Conservation (phyloP, 2,329 filamentous ascomycete genomes). For the Fusarium sp. region DNA sequence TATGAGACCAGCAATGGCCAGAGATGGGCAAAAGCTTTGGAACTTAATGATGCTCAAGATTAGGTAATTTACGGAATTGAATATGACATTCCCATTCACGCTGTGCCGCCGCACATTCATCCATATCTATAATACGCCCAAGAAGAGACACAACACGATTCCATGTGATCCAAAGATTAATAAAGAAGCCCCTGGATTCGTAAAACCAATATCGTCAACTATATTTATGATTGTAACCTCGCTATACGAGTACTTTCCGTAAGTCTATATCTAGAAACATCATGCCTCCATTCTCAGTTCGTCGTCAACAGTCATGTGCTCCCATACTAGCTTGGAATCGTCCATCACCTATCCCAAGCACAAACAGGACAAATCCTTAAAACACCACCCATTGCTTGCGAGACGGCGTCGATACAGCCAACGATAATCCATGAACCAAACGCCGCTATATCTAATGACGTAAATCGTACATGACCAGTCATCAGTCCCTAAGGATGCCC, state of each 20-base stretch:
- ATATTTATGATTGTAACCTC: slow-evolving; percentile 26
- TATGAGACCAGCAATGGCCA: slow-evolving; percentile 18
- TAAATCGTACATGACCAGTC: slow-evolving; percentile 45
- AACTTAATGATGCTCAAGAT: background rate
- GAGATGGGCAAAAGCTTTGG: background rate
- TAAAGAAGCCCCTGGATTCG: background rate
- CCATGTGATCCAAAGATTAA: background rate
- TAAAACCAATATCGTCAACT: slow-evolving; percentile 13
- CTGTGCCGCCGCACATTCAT: background rate
- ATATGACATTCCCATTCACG: background rate
- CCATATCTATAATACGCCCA: background rate
- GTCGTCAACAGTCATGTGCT: slow-evolving; percentile 31
- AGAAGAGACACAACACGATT: background rate
- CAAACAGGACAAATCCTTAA: slow-evolving; percentile 22
- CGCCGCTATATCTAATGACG: slow-evolving; percentile 45
- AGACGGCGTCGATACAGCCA: slow-evolving; percentile 39
- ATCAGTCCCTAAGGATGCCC: slow-evolving; percentile 38
- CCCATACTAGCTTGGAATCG: slow-evolving; percentile 17
- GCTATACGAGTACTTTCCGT: slow-evolving; percentile 21
- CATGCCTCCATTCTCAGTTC: slow-evolving; percentile 23
- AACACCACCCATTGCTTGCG: slow-evolving; percentile 34
- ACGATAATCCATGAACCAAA: slow-evolving; percentile 45
- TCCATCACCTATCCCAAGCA: slow-evolving; percentile 29
- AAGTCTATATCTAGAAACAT: slow-evolving; percentile 29
- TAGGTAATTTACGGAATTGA: background rate